Percentiles rank a stretch among this genome's conserved stretches.
Conservation (phyloP, 2,329 filamentous ascomycete genomes). For the Amauroascus niger region DNA sequence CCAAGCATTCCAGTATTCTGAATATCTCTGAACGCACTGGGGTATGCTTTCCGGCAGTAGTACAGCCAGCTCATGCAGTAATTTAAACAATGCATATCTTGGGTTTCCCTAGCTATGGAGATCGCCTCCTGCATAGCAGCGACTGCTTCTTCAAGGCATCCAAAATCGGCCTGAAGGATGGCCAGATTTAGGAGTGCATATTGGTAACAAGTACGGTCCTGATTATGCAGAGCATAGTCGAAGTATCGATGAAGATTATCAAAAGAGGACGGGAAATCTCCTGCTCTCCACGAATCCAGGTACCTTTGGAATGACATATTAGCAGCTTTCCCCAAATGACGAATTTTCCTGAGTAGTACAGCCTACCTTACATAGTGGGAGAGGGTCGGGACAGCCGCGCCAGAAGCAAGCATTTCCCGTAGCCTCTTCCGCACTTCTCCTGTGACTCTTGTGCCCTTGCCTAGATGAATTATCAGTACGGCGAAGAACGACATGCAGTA, state of each 20-base stretch:
- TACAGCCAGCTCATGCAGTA: constrained; percentile 95
- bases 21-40: constrained; percentile 59
- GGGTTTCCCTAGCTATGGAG: constrained; percentile 84
- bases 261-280: constrained; percentile 81
- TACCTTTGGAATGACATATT: constrained; percentile 47
- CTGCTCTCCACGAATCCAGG: constrained; percentile 82
- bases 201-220: constrained; percentile 79
- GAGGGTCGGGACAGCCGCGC: constrained; percentile 59
- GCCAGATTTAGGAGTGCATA: constrained; percentile 90
- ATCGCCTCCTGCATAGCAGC: constrained; percentile 91
- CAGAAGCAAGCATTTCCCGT: constrained; percentile 56
- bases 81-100: constrained; percentile 85
- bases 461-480: constrained; percentile 34
- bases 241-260: constrained; percentile 91
- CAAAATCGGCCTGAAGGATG: constrained; percentile 89
- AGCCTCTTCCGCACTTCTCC: constrained; percentile 63
- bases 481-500: constrained; percentile 20
- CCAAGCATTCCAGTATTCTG: constrained; percentile 65
- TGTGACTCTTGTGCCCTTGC: constrained; percentile 68
- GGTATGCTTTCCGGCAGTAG: constrained; percentile 81
- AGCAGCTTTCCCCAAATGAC: neutral
- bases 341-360: constrained; percentile 14
- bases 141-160: constrained; percentile 81
- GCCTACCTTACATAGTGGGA: constrained; percentile 68
- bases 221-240: constrained; percentile 84